A percentile compares a stretch with the other conserved stretches of the same genome.
Evolutionary conservation across 2,329 filamentous ascomycete genomes (phyloP).

Genomic region (Alternaria burnsii): DNA sequence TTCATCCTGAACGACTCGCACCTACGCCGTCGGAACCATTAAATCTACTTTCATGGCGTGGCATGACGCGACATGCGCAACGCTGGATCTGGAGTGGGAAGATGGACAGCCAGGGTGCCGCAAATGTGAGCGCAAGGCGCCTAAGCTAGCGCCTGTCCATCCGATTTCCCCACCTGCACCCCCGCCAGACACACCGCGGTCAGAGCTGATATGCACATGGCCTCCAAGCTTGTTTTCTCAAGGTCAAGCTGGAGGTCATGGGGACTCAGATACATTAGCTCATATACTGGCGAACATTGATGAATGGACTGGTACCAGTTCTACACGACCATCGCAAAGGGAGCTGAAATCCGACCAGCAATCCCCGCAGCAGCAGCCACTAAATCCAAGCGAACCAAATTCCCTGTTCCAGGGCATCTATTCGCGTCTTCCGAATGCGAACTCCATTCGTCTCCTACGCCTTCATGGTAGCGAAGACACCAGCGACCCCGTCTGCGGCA

Average conservation of each 20-base stretch:
- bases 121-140: not conserved
- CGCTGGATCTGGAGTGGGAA: not conserved
- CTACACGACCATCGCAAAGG: not conserved
- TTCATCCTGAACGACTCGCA: too few species aligned
- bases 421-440: not conserved
- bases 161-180: not conserved
- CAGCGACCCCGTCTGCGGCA: not conserved
- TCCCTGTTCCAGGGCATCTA: not conserved
- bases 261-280: not conserved
- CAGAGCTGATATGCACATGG: conserved; percentile 2
- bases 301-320: not conserved
- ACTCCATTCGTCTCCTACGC: not conserved
- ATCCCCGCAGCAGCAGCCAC: not conserved
- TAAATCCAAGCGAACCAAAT: too few species aligned
- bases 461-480: not conserved
- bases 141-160: not conserved
- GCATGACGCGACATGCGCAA: not conserved
- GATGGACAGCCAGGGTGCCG: not conserved
- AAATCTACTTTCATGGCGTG: not conserved
- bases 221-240: not conserved
- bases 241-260: not conserved
- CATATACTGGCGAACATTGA: not conserved
- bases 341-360: not conserved
- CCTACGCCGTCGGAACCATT: not conserved
- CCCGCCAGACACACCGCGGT: not conserved